A percentile compares a stretch with the other conserved stretches of the same genome.
These are phyloP conservation scores for Neonectria ditissima DNA, from an alignment of 2,329 filamentous ascomycete genomes.

Conservation along the genomic window DNA sequence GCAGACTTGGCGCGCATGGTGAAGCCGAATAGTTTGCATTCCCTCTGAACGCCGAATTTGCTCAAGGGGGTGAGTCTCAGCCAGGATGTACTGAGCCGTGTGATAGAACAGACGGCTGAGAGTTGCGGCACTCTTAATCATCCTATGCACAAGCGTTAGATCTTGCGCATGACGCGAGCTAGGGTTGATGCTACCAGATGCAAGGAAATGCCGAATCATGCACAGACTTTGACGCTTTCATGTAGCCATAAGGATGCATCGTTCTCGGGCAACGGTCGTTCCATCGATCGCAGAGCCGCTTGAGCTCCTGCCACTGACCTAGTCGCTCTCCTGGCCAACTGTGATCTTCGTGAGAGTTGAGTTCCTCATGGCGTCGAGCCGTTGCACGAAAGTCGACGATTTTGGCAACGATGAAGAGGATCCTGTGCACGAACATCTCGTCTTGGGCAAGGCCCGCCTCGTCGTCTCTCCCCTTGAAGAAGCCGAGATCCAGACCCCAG, in stretches of 20 bases:
- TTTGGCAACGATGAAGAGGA: slow-evolving; percentile 89
- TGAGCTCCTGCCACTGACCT: slow-evolving; percentile 84
- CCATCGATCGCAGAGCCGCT: slow-evolving; percentile 86
- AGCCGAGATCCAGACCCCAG: slow-evolving; percentile 87
- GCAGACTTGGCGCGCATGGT: slow-evolving; percentile 86
- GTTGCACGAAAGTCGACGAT: slow-evolving; percentile 86
- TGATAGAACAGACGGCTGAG: slow-evolving; percentile 91
- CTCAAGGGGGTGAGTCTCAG: slow-evolving; percentile 80
- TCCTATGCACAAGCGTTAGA: slow-evolving; percentile 59
- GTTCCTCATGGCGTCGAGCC: slow-evolving; percentile 70
- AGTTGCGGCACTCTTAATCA: slow-evolving; percentile 84
- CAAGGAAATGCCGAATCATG: slow-evolving; percentile 85
- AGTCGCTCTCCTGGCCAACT: slow-evolving; percentile 72
- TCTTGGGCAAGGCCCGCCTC: slow-evolving; percentile 70
- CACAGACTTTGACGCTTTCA: slow-evolving; percentile 74
- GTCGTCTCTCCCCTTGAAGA: slow-evolving; percentile 54
- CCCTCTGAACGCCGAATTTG: slow-evolving; percentile 69
- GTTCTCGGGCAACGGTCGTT: slow-evolving; percentile 81
- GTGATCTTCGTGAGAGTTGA: slow-evolving; percentile 72
- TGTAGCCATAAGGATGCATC: slow-evolving; percentile 87
- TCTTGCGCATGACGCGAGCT: background rate
- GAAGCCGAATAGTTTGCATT: slow-evolving; percentile 76
- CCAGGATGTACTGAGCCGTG: slow-evolving; percentile 83
- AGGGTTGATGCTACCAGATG: slow-evolving; percentile 71
- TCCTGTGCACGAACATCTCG: slow-evolving; percentile 88